A percentile compares a stretch with the other conserved stretches of the same genome.
These are phyloP conservation scores for Candida stauntonica DNA, from an alignment of 805 yeast species.

Conservation along the genomic window DNA sequence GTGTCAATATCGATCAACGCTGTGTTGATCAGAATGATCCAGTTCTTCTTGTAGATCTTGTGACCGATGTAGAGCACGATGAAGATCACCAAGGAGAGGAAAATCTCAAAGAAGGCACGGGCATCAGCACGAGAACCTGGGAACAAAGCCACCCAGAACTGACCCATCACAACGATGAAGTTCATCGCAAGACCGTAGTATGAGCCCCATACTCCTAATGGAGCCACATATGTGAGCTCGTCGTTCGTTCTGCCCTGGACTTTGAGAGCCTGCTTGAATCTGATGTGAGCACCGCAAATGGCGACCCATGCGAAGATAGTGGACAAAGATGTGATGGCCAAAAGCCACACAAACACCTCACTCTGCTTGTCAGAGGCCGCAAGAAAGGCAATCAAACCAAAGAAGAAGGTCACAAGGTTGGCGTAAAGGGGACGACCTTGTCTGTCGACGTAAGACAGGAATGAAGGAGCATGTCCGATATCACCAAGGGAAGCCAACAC, in stretches of 20 bases:
- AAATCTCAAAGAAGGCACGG: conserved; percentile 55
- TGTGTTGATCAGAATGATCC: conserved; percentile 37
- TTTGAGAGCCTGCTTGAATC: conserved; percentile 60
- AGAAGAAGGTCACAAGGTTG: conserved; percentile 41
- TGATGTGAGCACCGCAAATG: conserved; percentile 53
- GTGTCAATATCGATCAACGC: conserved; percentile 29
- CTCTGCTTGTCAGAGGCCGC: conserved; percentile 50
- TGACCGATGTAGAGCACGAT: conserved; percentile 52
- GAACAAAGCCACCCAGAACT: conserved; percentile 78
- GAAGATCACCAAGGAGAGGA: conserved; percentile 60
- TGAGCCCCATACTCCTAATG: conserved; percentile 67
- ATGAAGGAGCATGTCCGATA: conserved; percentile 57
- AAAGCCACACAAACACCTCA: conserved; percentile 58
- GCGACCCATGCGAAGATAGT: conserved; percentile 61
- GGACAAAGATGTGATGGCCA: conserved; percentile 58
- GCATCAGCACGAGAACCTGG: conserved; percentile 58
- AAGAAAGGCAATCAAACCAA: conserved; percentile 58
- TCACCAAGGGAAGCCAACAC: conserved; percentile 58
- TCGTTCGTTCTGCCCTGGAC: conserved; percentile 57
- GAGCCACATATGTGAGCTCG: conserved; percentile 64
- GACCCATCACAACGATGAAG: conserved; percentile 60
- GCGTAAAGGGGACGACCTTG: conserved; percentile 65
- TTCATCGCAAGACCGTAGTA: conserved; percentile 54
- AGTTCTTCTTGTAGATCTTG: conserved; percentile 46
- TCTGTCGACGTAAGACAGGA: conserved; percentile 58